These are phyloP conservation scores for Cruciata laevipes DNA, from an alignment of 257 asterid genomes.

Conservation along the genomic window DNA sequence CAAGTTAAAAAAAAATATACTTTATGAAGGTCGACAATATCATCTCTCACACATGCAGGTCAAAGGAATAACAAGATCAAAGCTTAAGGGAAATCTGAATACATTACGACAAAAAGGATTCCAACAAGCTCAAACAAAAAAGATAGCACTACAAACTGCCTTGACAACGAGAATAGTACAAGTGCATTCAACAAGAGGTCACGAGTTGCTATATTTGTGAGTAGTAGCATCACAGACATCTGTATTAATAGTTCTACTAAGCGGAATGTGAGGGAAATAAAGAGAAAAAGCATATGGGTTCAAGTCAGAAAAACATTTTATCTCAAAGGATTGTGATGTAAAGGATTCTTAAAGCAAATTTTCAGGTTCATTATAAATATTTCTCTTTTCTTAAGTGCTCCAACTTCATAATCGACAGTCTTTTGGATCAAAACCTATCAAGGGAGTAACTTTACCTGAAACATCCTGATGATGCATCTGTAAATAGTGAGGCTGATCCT, in stretches of 20 bases:
- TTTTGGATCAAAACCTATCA: conserved; percentile 17
- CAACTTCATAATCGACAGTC: conserved; percentile 8
- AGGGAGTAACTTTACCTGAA: conserved; percentile 17
- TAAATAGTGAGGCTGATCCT: conserved; percentile 21
- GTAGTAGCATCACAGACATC: neutral
- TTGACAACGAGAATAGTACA: neutral
- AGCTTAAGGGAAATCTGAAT: neutral
- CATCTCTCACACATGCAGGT: neutral
- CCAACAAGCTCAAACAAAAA: neutral
- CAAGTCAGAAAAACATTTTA: conserved; percentile 15
- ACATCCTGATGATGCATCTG: conserved; percentile 8
- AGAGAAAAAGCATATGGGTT: conserved; percentile 1
- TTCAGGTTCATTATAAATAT: conserved; percentile 21
- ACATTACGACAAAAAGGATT: neutral
- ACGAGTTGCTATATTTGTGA: neutral
- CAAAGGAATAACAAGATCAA: neutral
- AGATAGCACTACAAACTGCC: neutral
- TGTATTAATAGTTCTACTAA: neutral
- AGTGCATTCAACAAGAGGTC: conserved; percentile 1
- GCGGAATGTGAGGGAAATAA: neutral
- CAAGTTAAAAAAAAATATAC: neutral
- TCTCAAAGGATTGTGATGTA: conserved; percentile 17
- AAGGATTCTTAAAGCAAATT: conserved; percentile 13
- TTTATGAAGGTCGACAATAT: neutral
- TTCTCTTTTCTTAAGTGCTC: conserved; percentile 25